These are phyloP conservation scores for Microascus cirrosus DNA, from an alignment of 2,329 filamentous ascomycete species.

Conservation along the genomic window DNA sequence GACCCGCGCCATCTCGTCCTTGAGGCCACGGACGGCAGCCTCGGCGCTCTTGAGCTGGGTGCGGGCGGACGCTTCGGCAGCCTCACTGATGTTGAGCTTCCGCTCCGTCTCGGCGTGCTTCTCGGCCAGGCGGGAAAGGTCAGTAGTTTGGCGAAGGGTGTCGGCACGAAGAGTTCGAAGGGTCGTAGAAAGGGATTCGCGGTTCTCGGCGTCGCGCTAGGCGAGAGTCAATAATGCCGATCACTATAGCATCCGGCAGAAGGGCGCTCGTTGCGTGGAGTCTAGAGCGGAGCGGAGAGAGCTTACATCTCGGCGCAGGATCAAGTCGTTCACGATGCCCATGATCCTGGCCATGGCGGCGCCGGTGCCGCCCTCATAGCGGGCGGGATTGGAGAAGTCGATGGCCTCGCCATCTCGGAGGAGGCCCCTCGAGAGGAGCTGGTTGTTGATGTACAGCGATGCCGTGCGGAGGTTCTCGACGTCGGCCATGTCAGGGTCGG, in stretches of 20 bases:
- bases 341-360: conserved; percentile 79
- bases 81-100: conserved; percentile 47
- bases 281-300: background rate
- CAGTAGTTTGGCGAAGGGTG: conserved; percentile 59
- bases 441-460: conserved; percentile 63
- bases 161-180: conserved; percentile 68
- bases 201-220: conserved; percentile 79
- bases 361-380: conserved; percentile 44
- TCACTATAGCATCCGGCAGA: background rate
- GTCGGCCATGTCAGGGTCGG: conserved; percentile 35
- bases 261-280: background rate
- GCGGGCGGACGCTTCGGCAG: conserved; percentile 59
- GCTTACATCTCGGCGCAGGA: conserved; percentile 77
- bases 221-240: background rate
- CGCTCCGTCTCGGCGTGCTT: conserved; percentile 43
- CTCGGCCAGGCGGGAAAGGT: conserved; percentile 49
- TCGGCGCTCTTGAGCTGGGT: conserved; percentile 65
- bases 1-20: conserved; percentile 71
- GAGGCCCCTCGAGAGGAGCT: conserved; percentile 54
- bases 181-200: conserved; percentile 69
- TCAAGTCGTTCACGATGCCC: conserved; percentile 86
- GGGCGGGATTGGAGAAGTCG: conserved; percentile 67
- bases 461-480: conserved; percentile 53
- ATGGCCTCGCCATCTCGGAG: conserved; percentile 60
- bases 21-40: conserved; percentile 60